Conservation (phyloP, 306 rosid species). For the Begonia fuchsioides region DNA sequence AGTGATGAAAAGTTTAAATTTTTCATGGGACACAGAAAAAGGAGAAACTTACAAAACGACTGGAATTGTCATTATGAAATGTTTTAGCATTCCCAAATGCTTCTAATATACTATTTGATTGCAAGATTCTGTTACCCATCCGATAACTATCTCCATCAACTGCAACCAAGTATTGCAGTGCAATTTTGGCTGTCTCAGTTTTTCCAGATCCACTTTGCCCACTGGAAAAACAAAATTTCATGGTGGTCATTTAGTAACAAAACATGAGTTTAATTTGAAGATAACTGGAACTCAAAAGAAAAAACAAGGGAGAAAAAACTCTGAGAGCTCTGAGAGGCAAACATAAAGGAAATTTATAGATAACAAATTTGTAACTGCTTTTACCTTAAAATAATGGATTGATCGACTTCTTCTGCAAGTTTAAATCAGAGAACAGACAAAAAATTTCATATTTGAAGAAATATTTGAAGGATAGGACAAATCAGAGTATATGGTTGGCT, state of each 20-base stretch:
- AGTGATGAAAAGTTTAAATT: no score
- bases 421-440: slow-evolving; percentile 10
- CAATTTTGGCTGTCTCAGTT: slow-evolving; percentile 84
- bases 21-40: no score
- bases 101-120: slow-evolving; percentile 64
- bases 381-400: slow-evolving; percentile 88
- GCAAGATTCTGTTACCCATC: slow-evolving; percentile 50
- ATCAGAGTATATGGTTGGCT: no score
- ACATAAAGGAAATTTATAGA: background rate
- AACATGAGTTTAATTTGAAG: no score
- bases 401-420: slow-evolving; percentile 75
- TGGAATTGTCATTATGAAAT: slow-evolving; percentile 66
- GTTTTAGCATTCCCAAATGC: slow-evolving; percentile 96
- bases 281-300: background rate
- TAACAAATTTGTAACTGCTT: slow-evolving; percentile 2
- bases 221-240: slow-evolving; percentile 24
- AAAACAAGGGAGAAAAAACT: background rate
- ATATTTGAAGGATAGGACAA: no score
- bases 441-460: no score
- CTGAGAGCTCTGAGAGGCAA: background rate
- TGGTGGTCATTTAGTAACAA: no score
- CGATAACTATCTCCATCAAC: slow-evolving; percentile 58
- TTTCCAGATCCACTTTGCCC: slow-evolving; percentile 99
- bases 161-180: slow-evolving; percentile 73
- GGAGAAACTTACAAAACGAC: slow-evolving; percentile 66